A percentile compares a stretch with the other conserved stretches of the same genome.
These are phyloP conservation scores for Raffaelea ambrosiae DNA, from an alignment of 2,329 filamentous ascomycete species.

Conservation along the genomic window DNA sequence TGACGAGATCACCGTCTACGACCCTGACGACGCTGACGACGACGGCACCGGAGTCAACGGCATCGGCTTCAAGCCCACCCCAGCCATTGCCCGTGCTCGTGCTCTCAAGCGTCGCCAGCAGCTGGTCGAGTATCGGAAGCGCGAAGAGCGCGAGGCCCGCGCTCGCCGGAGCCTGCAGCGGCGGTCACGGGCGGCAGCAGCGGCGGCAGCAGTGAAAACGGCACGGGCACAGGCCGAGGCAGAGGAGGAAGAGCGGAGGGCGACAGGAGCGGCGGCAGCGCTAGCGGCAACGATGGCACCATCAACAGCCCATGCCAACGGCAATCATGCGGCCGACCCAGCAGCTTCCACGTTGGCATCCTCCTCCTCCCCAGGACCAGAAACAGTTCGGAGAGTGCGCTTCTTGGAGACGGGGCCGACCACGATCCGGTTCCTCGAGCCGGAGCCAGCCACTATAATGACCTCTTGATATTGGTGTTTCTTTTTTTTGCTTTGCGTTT, in stretches of 20 bases:
- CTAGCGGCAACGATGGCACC: not conserved
- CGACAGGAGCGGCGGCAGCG: not conserved
- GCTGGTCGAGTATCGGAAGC: constrained; percentile 52
- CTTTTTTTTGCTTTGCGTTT: not conserved
- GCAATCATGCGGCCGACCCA: not conserved
- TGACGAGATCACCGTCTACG: constrained; percentile 59
- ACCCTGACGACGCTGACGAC: constrained; percentile 56
- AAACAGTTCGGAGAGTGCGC: constrained; percentile 6
- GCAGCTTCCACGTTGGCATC: too few species aligned
- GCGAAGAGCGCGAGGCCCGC: constrained; percentile 53
- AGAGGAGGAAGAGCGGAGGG: not conserved
- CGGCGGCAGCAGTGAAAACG: not conserved
- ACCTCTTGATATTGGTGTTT: constrained; percentile 28
- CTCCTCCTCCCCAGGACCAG: not conserved
- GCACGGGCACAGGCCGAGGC: not conserved
- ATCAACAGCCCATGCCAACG: not conserved
- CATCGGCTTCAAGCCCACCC: constrained; percentile 57
- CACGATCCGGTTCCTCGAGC: constrained; percentile 11
- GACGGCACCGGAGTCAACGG: constrained; percentile 61
- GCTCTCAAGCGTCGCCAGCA: constrained; percentile 50
- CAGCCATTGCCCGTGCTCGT: constrained; percentile 50
- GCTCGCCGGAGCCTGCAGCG: constrained; percentile 44
- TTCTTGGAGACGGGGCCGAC: constrained; percentile 11
- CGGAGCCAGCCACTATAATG: constrained; percentile 7
- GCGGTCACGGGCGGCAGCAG: constrained; percentile 20